Percentiles rank a stretch among this genome's conserved stretches.
phyloP scores from a whole-genome alignment of 2,329 filamentous ascomycete species.

The Graphilbum sp. region DNA sequence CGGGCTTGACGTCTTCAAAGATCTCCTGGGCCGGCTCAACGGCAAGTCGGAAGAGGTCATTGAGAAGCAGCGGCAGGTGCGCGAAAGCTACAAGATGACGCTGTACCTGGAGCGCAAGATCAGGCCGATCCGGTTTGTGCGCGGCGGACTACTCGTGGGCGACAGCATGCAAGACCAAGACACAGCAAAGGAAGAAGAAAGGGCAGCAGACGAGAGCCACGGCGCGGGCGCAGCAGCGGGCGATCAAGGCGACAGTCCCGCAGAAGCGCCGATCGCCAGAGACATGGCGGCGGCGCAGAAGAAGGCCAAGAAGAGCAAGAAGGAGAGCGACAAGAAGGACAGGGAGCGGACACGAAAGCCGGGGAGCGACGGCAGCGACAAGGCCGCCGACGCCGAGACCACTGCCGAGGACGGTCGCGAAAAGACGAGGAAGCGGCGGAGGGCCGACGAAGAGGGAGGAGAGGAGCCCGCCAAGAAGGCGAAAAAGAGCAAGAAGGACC shows the following conservation, averaged over 20 bases:
- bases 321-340: slow-evolving; percentile 23
- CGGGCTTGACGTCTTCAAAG: slow-evolving; percentile 74
- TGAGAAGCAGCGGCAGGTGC: slow-evolving; percentile 49
- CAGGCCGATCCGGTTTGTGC: slow-evolving; percentile 72
- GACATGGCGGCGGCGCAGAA: neutral
- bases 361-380: slow-evolving; percentile 21
- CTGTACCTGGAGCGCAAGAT: slow-evolving; percentile 61
- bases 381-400: slow-evolving; percentile 21
- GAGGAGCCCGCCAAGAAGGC: slow-evolving; percentile 15
- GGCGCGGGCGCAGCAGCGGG: too few relatives aligned
- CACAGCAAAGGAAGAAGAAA: slow-evolving; percentile 6
- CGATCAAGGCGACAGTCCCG: too few relatives aligned
- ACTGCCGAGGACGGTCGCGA: slow-evolving; percentile 23
- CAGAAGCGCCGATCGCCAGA: too few relatives aligned
- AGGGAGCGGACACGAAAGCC: slow-evolving; percentile 34
- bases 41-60: slow-evolving; percentile 65
- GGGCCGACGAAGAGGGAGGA: slow-evolving; percentile 22
- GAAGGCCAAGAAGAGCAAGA: slow-evolving; percentile 9
- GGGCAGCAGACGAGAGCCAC: slow-evolving; percentile 5
- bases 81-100: slow-evolving; percentile 54
- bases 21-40: slow-evolving; percentile 74
- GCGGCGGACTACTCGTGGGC: slow-evolving; percentile 55
- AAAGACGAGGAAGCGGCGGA: slow-evolving; percentile 17
- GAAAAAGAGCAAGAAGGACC: slow-evolving; percentile 15
- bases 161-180: slow-evolving; percentile 32